phyloP scores from a whole-genome alignment of 805 yeast species.

The Zygotorulaspora chibaensis region DNA sequence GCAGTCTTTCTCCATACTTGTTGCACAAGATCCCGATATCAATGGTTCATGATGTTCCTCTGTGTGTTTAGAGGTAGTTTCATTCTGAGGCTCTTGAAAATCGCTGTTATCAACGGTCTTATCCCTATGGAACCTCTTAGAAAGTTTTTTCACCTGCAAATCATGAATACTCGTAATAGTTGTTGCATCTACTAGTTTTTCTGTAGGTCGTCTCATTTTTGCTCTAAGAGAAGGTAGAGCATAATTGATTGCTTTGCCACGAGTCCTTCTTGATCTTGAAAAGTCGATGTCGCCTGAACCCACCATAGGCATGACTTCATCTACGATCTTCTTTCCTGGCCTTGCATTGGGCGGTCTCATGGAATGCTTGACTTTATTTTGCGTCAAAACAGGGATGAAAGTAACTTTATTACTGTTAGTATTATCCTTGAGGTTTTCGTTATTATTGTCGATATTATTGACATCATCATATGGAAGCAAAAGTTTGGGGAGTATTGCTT shows the following conservation, averaged over 20 bases:
- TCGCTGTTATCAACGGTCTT: neutral
- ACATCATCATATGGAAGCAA: neutral
- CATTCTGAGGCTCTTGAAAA: neutral
- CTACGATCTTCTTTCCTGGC: slow-evolving; percentile 29
- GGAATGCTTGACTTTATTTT: slow-evolving; percentile 29
- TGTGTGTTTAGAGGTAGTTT: too few species aligned
- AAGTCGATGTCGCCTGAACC: slow-evolving; percentile 18
- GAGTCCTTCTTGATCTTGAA: slow-evolving; percentile 43
- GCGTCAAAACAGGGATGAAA: slow-evolving; percentile 19
- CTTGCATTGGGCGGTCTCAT: slow-evolving; percentile 32
- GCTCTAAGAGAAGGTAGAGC: slow-evolving; percentile 61
- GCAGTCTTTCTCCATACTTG: neutral
- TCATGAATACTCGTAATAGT: slow-evolving; percentile 36
- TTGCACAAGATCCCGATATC: neutral
- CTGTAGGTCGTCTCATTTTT: slow-evolving; percentile 66
- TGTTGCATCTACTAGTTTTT: slow-evolving; percentile 58
- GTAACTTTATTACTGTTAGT: slow-evolving; percentile 12
- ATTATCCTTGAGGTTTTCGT: neutral
- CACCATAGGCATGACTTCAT: slow-evolving; percentile 39
- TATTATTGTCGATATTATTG: neutral
- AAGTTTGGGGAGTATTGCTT: neutral
- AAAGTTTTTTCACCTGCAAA: slow-evolving; percentile 25
- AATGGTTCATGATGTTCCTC: too few species aligned
- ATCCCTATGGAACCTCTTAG: slow-evolving; percentile 6
- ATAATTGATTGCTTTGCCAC: slow-evolving; percentile 58